Evolutionary conservation across 225 moss, liverwort and hornwort species (phyloP).

Genomic region (Thuidium tamariscinum): DNA sequence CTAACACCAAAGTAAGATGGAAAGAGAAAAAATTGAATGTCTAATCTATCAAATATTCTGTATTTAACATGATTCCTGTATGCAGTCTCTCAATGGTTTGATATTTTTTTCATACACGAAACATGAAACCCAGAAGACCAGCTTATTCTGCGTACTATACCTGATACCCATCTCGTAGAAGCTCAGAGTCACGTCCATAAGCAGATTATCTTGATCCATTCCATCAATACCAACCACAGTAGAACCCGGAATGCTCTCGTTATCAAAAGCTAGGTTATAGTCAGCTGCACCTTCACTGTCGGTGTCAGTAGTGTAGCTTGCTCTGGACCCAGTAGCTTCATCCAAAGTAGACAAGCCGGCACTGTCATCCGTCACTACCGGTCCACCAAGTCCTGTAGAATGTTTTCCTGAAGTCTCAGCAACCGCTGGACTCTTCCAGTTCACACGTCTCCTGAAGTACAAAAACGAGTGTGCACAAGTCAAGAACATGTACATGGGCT

Average conservation of each 20-base stretch:
- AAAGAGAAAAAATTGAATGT: neutral
- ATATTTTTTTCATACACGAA: neutral
- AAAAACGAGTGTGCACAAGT: neutral
- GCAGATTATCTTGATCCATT: slow-evolving; percentile 89
- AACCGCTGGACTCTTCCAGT: neutral
- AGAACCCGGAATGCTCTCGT: slow-evolving; percentile 35
- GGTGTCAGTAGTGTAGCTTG: slow-evolving; percentile 14
- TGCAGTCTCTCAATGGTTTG: neutral
- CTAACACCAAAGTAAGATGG: neutral
- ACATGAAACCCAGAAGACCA: neutral
- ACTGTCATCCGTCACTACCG: slow-evolving; percentile 1
- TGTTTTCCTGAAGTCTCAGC: slow-evolving; percentile 11
- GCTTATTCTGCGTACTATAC: neutral
- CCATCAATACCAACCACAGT: slow-evolving; percentile 77
- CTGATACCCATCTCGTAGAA: slow-evolving; percentile 90
- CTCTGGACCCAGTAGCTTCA: slow-evolving; percentile 30
- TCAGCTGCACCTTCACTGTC: slow-evolving; percentile 16
- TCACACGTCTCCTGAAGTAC: slow-evolving; percentile 10
- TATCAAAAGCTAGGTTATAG: slow-evolving; percentile 48
- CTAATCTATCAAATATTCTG: neutral
- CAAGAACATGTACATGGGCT: neutral
- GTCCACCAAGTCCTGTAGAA: slow-evolving; percentile 7
- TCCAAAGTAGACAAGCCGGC: slow-evolving; percentile 13
- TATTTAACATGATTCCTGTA: neutral
- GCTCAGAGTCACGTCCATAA: slow-evolving; percentile 73